Evolutionary conservation across 2,329 filamentous ascomycete genomes (phyloP).

Genomic region (Cordyceps sp.): DNA sequence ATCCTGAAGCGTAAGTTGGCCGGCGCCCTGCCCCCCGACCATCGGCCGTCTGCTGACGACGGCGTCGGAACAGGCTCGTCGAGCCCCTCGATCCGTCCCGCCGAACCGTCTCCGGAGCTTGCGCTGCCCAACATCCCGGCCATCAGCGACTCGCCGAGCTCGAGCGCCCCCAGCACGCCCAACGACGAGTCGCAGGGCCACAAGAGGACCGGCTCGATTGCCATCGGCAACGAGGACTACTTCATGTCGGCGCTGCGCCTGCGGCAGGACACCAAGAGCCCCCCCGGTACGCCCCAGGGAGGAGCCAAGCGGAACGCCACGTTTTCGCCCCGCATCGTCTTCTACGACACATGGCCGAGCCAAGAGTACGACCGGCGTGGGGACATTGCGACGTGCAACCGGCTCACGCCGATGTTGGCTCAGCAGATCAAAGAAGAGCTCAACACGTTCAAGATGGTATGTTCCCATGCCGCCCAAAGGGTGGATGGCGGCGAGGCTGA

Average conservation of each 20-base stretch:
- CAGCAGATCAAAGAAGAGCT: slow-evolving; percentile 99
- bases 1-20: slow-evolving; percentile 66
- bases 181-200: slow-evolving; percentile 58
- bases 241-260: slow-evolving; percentile 66
- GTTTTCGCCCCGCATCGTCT: slow-evolving; percentile 87
- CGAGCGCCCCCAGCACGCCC: slow-evolving; percentile 77
- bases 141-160: slow-evolving; percentile 62
- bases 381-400: slow-evolving; percentile 94
- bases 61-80: slow-evolving; percentile 36
- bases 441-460: slow-evolving; percentile 91
- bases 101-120: slow-evolving; percentile 38
- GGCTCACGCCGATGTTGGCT: slow-evolving; percentile 86
- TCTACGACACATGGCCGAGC: slow-evolving; percentile 91
- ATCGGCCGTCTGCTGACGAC: neutral
- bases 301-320: slow-evolving; percentile 45
- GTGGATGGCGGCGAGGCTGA: slow-evolving; percentile 16
- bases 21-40: neutral
- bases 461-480: slow-evolving; percentile 1
- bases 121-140: slow-evolving; percentile 45
- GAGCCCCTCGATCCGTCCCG: slow-evolving; percentile 45
- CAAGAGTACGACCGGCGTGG: slow-evolving; percentile 92
- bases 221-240: slow-evolving; percentile 74
- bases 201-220: slow-evolving; percentile 50
- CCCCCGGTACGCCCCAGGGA: slow-evolving; percentile 61
- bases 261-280: slow-evolving; percentile 60